These are phyloP conservation scores for Leccinum ochraceum DNA, from an alignment of 768 basidiomycete species.

Conservation along the genomic window DNA sequence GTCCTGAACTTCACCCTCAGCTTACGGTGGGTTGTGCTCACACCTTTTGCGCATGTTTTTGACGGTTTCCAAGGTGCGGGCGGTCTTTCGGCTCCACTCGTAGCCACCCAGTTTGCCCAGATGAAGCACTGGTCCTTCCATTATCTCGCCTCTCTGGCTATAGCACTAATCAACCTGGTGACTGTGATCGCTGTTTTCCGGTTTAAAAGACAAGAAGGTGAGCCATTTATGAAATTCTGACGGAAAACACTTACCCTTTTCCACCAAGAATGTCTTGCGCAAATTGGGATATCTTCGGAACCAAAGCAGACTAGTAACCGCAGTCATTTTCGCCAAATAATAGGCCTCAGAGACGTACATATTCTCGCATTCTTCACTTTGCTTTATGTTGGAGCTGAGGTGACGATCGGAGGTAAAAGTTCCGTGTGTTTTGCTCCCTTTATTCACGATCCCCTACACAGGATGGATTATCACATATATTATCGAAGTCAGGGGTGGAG, in stretches of 20 bases:
- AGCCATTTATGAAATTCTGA: not conserved
- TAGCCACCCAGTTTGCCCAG: slow-evolving; percentile 52
- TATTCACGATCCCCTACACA: slow-evolving; percentile 15
- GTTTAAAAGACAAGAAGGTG: slow-evolving; percentile 68
- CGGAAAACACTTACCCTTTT: not conserved
- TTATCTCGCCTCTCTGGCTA: slow-evolving; percentile 55
- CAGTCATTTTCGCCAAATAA: slow-evolving; percentile 49
- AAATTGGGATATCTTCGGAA: slow-evolving; percentile 34
- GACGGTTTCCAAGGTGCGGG: slow-evolving; percentile 38
- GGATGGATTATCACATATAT: slow-evolving; percentile 72
- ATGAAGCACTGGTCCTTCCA: slow-evolving; percentile 40
- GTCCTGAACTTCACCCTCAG: slow-evolving; percentile 1
- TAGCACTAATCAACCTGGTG: slow-evolving; percentile 58
- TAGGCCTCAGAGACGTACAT: slow-evolving; percentile 43
- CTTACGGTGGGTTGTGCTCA: slow-evolving; percentile 13
- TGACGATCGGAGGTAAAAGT: slow-evolving; percentile 46
- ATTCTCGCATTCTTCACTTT: slow-evolving; percentile 46
- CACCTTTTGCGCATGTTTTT: not conserved
- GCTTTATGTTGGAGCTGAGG: slow-evolving; percentile 54
- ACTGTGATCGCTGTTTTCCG: slow-evolving; percentile 59
- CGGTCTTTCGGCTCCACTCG: slow-evolving; percentile 52
- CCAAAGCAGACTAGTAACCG: slow-evolving; percentile 29
- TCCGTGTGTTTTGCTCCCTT: not conserved
- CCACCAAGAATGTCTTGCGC: slow-evolving; percentile 36
- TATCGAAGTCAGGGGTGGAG: slow-evolving; percentile 45